Evolutionary conservation across 805 yeast species (phyloP).

Genomic region (Saccharomyces eubayanus): DNA sequence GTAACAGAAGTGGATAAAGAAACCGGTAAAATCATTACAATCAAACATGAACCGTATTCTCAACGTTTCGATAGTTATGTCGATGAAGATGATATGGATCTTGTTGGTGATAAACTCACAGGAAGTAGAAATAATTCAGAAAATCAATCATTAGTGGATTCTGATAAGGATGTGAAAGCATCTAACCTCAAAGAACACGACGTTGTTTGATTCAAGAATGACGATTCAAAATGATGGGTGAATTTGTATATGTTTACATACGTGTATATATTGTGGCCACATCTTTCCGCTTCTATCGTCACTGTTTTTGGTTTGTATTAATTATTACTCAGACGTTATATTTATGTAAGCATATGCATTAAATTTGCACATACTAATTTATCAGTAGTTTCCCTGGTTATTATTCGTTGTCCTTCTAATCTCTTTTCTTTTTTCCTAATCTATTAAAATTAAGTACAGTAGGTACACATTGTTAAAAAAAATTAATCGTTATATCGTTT

Average conservation of each 20-base stretch:
- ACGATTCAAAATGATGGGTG: not conserved
- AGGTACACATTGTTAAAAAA: not conserved
- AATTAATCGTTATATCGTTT: not conserved
- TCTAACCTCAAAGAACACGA: not conserved
- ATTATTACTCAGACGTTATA: not conserved
- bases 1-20: conserved; percentile 23
- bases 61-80: not conserved
- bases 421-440: not conserved
- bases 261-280: not conserved
- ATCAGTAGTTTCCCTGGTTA: not conserved
- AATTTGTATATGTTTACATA: not conserved
- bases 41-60: not conserved
- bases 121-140: not conserved
- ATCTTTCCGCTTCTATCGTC: not conserved
- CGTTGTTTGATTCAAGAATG: not conserved
- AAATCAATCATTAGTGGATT: not conserved
- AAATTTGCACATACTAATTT: not conserved
- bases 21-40: not conserved
- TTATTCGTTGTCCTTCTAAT: not conserved
- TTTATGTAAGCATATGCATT: not conserved
- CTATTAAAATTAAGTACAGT: not conserved
- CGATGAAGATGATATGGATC: not conserved
- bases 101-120: not conserved
- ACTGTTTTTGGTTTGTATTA: not conserved
- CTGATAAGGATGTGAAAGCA: not conserved